Base-by-base conservation (phyloP, 345 rosid species). In the Rhodamnia rubescens region DNA sequence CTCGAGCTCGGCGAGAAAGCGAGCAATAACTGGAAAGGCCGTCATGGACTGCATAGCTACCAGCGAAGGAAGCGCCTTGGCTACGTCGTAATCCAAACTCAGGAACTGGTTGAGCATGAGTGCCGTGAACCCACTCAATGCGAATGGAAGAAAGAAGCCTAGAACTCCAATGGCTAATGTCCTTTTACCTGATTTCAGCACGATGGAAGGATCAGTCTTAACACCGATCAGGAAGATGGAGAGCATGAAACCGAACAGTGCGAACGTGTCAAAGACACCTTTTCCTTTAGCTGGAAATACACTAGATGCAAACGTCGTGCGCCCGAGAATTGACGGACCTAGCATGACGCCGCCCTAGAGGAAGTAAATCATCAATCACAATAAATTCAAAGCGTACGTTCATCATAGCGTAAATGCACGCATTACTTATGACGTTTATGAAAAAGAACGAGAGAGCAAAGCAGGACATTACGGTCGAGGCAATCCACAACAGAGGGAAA, bases 281-380 rank as follows among this genome's bases (percentile, higher is more conserved):
- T 82, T 88, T 58, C 90, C 88, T 74, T 83, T 83, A 11, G 74
- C 11, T 7, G 91, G 91, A 81, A 90, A 91, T 42, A 91, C 57
- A 8, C 56, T 85, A 47, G 87, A 49, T 49, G 56, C 82, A 32
- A 90, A 87, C 14, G 53, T 32, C 15, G 61, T 83, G 50, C 82
- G 59, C 14, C 93, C 92, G 36, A 91, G 90, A 27, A 91, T 47
- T 7, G 92, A 89, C 74, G 92, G 93, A 81, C 93, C 93, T 44
- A 90, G 88, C 57, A 91, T 40, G 52, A 89, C 82, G 40, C 93
- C 92, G 49, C 86, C 93, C 93, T 91, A 89, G 54, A 82, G n/a
- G 56, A 59, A 42, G 80, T 22, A 78, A 85, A 85, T 87, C 80
- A 69, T 69, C 57, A 50, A 82, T 49, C 27, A 53, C 20, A 29